Evolutionary conservation across 2,329 filamentous ascomycete species (phyloP), one percentile per base, ranked within the genome.

Genomic region (Claviceps quebecensis): DNA sequence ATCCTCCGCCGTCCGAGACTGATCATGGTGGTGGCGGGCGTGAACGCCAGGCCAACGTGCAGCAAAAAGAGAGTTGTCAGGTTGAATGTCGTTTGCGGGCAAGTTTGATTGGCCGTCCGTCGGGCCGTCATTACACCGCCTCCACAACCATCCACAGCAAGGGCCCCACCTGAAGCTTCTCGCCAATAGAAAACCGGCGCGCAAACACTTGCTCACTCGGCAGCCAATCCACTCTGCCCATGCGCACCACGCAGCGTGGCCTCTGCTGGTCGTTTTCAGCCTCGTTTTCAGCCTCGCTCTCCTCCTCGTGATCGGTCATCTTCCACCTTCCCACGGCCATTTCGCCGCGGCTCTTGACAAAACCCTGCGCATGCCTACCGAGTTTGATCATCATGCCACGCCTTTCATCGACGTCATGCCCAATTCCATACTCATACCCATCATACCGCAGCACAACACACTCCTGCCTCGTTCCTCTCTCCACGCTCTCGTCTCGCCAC

Each of bases 281-380:
- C 40, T 29, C 26, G 26, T 29, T 2, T 29, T 8, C 26, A 29
- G 26, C 40, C 19, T 13, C 40, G 14, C 13, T 17, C n/a, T 11
- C 40, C 40, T 11, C n/a, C 40, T 22, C 40, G 3, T 13, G 8
- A 9, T 19, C n/a, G 14, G n/a, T 3, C 17, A 23, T 53, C 55
- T 70, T 67, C 79, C 79, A 82, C 50, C 78, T 67, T 69, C 83
- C 80, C 1, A 73, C 66, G 19, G 69, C 66, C 11, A 76, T 59
- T 5, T 62, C 57, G 0, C 65, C 61, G 0, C 70, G 73, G 2
- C 64, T 61, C 55, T 75, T 70, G 48, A 79, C 36, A 4, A 84
- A 60, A 1, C 75, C 80, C 66, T 85, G 81, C 39, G 71, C 75
- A 54, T 68, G 73, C 52, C 70, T 65, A 0, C 78, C 81, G 1